Conservation (phyloP, 352 stramenopile genomes). For the Phytophthora sp. region DNA sequence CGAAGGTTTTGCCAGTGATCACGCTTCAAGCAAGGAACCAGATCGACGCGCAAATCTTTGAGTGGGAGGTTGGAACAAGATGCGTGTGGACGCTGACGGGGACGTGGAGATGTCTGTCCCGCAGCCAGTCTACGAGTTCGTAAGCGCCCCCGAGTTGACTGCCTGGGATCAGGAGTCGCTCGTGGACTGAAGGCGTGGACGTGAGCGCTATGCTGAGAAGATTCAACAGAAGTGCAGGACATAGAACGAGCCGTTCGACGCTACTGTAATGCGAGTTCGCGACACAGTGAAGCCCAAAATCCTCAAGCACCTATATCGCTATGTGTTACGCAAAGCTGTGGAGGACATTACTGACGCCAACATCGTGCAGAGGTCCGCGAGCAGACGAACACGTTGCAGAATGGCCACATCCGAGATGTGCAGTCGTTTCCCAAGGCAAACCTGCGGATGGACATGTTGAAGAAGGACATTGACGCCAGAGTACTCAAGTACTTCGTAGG, state of each 20-base stretch:
- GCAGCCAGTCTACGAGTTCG: conserved; percentile 25
- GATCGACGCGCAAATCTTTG: conserved; percentile 8
- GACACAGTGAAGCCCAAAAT: conserved; percentile 11
- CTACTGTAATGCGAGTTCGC: conserved; percentile 19
- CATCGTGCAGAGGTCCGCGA: conserved; percentile 15
- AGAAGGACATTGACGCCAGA: conserved; percentile 14
- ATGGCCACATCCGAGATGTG: conserved; percentile 19
- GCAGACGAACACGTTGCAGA: conserved; percentile 1
- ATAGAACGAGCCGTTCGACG: conserved; percentile 22
- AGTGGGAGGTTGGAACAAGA: conserved; percentile 3
- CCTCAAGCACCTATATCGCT: conserved; percentile 13
- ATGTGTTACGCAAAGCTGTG: conserved; percentile 13
- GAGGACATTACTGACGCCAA: conserved; percentile 20
- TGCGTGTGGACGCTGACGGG: conserved; percentile 24
- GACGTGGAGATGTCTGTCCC: conserved; percentile 26
- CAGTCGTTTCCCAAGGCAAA: conserved; percentile 20
- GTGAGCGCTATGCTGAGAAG: conserved; percentile 26
- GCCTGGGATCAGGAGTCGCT: conserved; percentile 23
- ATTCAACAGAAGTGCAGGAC: conserved; percentile 23
- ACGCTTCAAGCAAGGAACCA: conserved; percentile 13
- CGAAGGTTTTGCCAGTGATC: conserved; percentile 10
- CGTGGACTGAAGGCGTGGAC: conserved; percentile 16
- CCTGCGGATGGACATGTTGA: conserved; percentile 19
- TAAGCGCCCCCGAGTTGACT: conserved; percentile 18
- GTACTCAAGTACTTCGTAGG: conserved; percentile 20